These are phyloP conservation scores for Ulmus americana DNA, from an alignment of 331 rosid genomes.

Conservation along the genomic window DNA sequence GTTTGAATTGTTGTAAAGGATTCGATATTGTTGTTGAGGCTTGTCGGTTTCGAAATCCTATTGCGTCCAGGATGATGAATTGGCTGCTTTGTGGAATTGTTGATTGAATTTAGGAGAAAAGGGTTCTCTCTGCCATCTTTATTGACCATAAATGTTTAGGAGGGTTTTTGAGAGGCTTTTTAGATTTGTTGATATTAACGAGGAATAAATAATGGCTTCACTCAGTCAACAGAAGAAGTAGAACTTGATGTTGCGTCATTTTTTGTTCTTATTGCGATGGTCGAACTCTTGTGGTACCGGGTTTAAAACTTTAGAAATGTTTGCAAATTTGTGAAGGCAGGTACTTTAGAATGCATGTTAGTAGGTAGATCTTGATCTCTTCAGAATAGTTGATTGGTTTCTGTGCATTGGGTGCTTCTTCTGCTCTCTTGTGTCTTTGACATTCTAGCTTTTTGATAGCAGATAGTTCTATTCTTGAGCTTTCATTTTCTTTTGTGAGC, in stretches of 20 bases:
- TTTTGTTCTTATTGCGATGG: neutral
- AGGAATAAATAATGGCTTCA: neutral
- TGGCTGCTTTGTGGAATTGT: neutral
- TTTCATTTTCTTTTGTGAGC: neutral
- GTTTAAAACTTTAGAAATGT: neutral
- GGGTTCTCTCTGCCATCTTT: neutral
- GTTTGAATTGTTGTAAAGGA: neutral
- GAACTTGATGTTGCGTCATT: neutral
- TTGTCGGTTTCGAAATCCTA: neutral
- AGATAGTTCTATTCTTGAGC: neutral
- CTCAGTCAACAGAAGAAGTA: neutral
- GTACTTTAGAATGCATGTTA: neutral
- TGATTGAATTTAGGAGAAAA: neutral
- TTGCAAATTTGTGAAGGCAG: neutral
- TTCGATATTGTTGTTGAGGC: neutral
- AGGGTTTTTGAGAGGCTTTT: neutral
- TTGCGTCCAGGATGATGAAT: neutral
- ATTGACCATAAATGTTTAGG: neutral
- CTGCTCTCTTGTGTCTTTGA: neutral
- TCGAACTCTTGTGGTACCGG: neutral
- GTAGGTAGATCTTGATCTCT: conserved; percentile 7
- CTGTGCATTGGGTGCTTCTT: conserved; percentile 2
- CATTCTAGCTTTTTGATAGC: neutral
- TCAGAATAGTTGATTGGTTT: neutral
- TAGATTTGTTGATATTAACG: neutral